phyloP scores from a whole-genome alignment of 1,284 basidiomycete genomes.

The Pyrrhoderma lamaoense region DNA sequence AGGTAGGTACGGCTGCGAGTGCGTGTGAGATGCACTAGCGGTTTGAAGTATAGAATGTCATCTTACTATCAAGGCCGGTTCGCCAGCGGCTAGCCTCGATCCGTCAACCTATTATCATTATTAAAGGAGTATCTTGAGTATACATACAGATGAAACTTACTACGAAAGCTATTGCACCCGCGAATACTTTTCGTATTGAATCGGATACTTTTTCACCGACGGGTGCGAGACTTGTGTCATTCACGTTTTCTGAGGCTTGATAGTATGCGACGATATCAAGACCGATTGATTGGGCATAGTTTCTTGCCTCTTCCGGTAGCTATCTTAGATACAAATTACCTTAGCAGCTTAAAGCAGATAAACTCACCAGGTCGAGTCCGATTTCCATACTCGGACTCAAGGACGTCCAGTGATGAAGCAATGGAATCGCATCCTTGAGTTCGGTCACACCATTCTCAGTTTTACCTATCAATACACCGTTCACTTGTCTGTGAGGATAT shows the following conservation, averaged over 20 bases:
- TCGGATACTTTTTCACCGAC: constrained; percentile 56
- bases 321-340: background rate
- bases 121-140: constrained; percentile 6
- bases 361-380: constrained; percentile 60
- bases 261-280: constrained; percentile 62
- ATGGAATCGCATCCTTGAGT: constrained; percentile 59
- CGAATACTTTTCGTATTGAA: constrained; percentile 44
- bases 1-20: constrained; percentile 40
- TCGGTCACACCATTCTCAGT: constrained; percentile 30
- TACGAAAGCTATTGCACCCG: constrained; percentile 55
- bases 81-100: constrained; percentile 40
- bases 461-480: constrained; percentile 58
- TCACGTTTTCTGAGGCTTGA: constrained; percentile 56
- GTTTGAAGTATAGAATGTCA: background rate
- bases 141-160: constrained; percentile 31
- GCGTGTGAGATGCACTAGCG: constrained; percentile 4
- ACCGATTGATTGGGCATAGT: constrained; percentile 43
- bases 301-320: constrained; percentile 37
- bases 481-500: constrained; percentile 60
- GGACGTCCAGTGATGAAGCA: constrained; percentile 74
- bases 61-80: constrained; percentile 51
- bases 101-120: constrained; percentile 44
- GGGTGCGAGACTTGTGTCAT: constrained; percentile 50
- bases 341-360: background rate
- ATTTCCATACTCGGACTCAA: constrained; percentile 76